phyloP scores from a whole-genome alignment of 192 early-diverging fungal species.

The Coemansia pectinata region DNA sequence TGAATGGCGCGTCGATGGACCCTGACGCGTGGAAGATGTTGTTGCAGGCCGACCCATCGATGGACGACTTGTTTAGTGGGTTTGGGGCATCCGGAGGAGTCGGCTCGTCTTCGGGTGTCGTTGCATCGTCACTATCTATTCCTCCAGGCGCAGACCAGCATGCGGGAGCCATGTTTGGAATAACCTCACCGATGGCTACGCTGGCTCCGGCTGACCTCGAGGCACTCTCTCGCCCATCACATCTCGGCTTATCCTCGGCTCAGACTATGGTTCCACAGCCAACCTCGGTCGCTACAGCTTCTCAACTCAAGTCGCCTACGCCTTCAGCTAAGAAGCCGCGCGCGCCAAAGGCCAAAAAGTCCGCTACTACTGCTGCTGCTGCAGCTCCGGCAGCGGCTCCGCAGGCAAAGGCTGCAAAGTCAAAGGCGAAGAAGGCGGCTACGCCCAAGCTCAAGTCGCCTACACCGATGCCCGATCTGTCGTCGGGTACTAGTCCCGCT shows the following conservation, averaged over 20 bases:
- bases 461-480: slow-evolving; percentile 25
- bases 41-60: slow-evolving; percentile 34
- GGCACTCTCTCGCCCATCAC: slow-evolving; percentile 6
- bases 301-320: slow-evolving; percentile 28
- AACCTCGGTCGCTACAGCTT: background rate
- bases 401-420: slow-evolving; percentile 1
- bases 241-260: background rate
- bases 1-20: slow-evolving; percentile 31
- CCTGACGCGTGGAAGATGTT: slow-evolving; percentile 41
- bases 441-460: slow-evolving; percentile 54
- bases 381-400: background rate
- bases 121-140: background rate
- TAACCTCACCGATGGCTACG: slow-evolving; percentile 11
- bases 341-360: slow-evolving; percentile 39
- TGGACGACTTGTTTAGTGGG: slow-evolving; percentile 31
- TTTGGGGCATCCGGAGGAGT: background rate
- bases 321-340: slow-evolving; percentile 40
- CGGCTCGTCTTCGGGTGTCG: background rate
- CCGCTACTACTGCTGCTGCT: background rate
- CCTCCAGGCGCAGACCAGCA: background rate
- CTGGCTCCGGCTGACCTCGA: slow-evolving; percentile 47
- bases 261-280: background rate
- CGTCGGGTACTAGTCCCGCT: background rate
- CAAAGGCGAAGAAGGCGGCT: slow-evolving; percentile 26
- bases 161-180: background rate